Conservation (phyloP, 116 monocot genomes). For the Phalaenopsis hybrid region DNA sequence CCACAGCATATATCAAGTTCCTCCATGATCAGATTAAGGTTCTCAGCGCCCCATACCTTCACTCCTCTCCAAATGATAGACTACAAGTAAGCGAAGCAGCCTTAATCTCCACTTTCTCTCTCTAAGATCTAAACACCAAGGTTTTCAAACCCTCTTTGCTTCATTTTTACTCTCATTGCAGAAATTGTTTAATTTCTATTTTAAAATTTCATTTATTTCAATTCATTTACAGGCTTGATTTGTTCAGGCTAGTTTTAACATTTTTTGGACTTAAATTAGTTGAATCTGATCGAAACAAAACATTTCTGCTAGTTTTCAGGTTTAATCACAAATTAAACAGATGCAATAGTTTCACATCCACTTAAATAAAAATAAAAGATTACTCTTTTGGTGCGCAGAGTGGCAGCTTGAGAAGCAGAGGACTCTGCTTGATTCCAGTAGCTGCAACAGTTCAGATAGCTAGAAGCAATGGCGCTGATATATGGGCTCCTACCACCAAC, state of each 20-base stretch:
- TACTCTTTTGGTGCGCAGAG: background rate
- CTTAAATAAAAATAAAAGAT: background rate
- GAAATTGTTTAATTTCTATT: too few relatives aligned
- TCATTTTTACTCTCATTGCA: too few relatives aligned
- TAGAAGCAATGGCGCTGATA: slow-evolving; percentile 10
- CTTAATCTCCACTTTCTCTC: background rate
- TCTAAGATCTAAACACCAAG: background rate
- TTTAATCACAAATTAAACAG: too few relatives aligned
- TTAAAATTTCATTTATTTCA: too few relatives aligned
- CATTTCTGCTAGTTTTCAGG: too few relatives aligned
- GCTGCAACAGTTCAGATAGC: background rate
- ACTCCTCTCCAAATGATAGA: background rate
- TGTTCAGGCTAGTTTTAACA: too few relatives aligned
- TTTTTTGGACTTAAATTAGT: too few relatives aligned
- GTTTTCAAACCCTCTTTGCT: too few relatives aligned
- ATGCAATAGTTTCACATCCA: background rate
- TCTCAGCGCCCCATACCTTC: slow-evolving; percentile 50
- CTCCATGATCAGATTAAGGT: slow-evolving; percentile 82
- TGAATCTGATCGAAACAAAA: too few relatives aligned
- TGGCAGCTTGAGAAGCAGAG: slow-evolving; percentile 30
- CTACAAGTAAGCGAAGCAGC: slow-evolving; percentile 12
- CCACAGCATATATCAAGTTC: slow-evolving; percentile 73
- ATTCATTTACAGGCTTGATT: too few relatives aligned
- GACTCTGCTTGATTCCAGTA: slow-evolving; percentile 8
- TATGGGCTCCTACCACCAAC: slow-evolving; percentile 1